Evolutionary conservation across 768 basidiomycete genomes (phyloP), one percentile per base, ranked within the genome.

Genomic region (Tephrocybe rancida): DNA sequence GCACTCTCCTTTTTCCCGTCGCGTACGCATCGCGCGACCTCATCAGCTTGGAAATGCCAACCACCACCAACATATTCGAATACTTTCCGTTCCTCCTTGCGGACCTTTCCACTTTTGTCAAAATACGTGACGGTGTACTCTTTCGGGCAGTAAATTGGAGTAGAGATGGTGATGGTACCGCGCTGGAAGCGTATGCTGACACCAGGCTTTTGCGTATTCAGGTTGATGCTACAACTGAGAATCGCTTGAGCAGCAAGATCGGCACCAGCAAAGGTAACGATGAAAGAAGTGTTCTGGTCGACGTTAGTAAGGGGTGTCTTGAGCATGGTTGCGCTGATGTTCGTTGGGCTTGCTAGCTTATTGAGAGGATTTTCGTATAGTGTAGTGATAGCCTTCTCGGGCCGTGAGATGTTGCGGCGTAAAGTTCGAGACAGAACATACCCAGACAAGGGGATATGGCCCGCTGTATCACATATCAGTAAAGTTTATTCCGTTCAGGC

Each of bases 11-110:
- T 71, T 74, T 87, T 90, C 2, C 87, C 87, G 48, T 87, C 86
- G 34, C 84, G 70, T 19, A 92, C 73, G 63, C 88, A 90, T 44
- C 90, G 70, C 16, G 90, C 92, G 10, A 92, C 91, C 55, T 95
- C 92, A 62, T 95, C 93, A 3, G 92, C 92, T 68, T 95, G 82
- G 69, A 86, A 95, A 67, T 91, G 83, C 87, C 83, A 90, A 7
- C 92, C 93, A 29, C 73, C 74, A 9, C 90, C 90, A 3, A 77
- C 70, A 61, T 86, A 86, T 37, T 82, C 74, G 56, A 87, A 83
- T 24, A 61, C 67, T 53, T 69, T 77, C 42, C 75, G 83, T 64
- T 90, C 88, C 63, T 89, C 86, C 45, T 73, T 74, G 27, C 72
- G 73, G 8, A 74, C 50, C 39, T 75, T 76, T 1, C 78, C 80